Evolutionary conservation across 148 eudicot species (phyloP).

Genomic region (Bassia scoparia): DNA sequence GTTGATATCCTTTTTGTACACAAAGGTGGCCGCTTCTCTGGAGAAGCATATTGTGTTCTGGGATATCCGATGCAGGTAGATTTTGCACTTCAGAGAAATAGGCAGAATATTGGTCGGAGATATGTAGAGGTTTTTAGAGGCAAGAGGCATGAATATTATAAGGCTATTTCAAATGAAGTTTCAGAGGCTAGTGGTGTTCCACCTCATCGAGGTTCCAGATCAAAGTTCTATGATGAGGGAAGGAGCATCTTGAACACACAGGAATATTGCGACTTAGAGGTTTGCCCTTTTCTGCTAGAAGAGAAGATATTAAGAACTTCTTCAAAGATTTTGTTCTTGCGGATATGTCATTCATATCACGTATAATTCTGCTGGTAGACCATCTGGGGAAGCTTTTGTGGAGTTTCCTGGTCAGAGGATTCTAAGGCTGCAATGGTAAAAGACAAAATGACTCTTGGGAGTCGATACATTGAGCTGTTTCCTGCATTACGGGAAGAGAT

Average conservation of each 20-base stretch:
- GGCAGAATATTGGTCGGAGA: constrained; percentile 88
- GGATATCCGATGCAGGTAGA: constrained; percentile 87
- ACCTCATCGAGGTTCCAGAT: constrained; percentile 54
- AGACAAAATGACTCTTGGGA: constrained; percentile 78
- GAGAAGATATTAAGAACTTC: constrained; percentile 58
- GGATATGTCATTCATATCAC: constrained; percentile 59
- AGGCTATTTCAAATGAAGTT: constrained; percentile 77
- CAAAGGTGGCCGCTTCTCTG: constrained; percentile 72
- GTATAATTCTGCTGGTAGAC: constrained; percentile 62
- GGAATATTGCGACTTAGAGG: constrained; percentile 81
- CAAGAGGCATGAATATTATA: constrained; percentile 80
- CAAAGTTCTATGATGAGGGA: constrained; percentile 66
- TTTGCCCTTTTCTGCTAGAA: constrained; percentile 67
- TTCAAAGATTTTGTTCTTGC: constrained; percentile 59
- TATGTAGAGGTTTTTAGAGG: constrained; percentile 90
- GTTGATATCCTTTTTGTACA: constrained; percentile 77
- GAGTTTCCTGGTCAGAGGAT: constrained; percentile 75
- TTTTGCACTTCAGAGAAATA: constrained; percentile 84
- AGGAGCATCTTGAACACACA: constrained; percentile 63
- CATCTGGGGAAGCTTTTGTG: constrained; percentile 90
- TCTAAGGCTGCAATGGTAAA: constrained; percentile 80
- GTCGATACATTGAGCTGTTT: constrained; percentile 83
- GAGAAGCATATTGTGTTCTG: constrained; percentile 89
- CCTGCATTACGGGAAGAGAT: constrained; percentile 75
- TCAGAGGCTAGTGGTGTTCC: constrained; percentile 64